These are phyloP conservation scores for Candida boleticola DNA, from an alignment of 805 yeast species.

Conservation along the genomic window DNA sequence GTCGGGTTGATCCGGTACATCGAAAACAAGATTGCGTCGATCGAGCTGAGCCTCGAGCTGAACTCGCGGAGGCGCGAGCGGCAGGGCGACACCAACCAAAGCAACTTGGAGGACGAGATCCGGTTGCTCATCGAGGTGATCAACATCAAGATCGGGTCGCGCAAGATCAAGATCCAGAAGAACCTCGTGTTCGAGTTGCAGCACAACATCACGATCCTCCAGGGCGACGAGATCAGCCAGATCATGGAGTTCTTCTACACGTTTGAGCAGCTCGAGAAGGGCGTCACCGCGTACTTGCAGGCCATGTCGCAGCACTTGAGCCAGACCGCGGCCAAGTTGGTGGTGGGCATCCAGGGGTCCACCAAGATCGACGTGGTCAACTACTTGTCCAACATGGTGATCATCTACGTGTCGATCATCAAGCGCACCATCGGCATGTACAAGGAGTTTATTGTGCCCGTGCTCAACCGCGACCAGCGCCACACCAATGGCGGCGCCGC, in stretches of 20 bases:
- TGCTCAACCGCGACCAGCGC: constrained; percentile 21
- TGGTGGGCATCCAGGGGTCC: constrained; percentile 41
- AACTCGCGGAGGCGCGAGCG: constrained; percentile 6
- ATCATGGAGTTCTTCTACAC: constrained; percentile 36
- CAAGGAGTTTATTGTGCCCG: constrained; percentile 47
- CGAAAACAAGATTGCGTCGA: constrained; percentile 27
- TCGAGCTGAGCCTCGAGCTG: constrained; percentile 23
- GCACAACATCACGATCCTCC: constrained; percentile 29
- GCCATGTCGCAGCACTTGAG: constrained; percentile 34
- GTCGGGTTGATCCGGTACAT: constrained; percentile 41
- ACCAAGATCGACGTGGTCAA: constrained; percentile 43
- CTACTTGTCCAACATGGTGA: constrained; percentile 38
- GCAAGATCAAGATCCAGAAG: constrained; percentile 37
- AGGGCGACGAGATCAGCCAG: constrained; percentile 26
- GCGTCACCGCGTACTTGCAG: constrained; percentile 30
- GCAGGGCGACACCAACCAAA: neutral
- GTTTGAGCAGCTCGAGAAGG: constrained; percentile 36
- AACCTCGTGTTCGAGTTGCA: constrained; percentile 37
- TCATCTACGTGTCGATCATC: constrained; percentile 41
- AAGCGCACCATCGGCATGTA: constrained; percentile 56
- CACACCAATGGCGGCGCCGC: neutral
- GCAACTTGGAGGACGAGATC: constrained; percentile 18
- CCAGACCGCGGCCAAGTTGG: constrained; percentile 30
- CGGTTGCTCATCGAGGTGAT: constrained; percentile 39
- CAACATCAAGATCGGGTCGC: constrained; percentile 35